Conservation (phyloP, 2,329 filamentous ascomycete genomes). For the Hymenoscyphus infarciens region DNA sequence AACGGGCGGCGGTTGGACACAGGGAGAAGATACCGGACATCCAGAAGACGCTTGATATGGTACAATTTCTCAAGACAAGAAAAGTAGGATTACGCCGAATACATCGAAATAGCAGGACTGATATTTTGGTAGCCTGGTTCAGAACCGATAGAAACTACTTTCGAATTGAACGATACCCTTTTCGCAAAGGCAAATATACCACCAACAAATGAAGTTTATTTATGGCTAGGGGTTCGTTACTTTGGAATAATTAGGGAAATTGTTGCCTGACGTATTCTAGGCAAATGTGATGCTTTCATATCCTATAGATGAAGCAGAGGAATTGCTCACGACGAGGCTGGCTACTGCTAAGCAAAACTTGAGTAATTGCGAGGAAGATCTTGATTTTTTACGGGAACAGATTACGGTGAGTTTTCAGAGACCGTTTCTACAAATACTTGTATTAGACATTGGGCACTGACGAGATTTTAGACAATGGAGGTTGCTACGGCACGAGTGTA, state of each 20-base stretch:
- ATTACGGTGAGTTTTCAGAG: slow-evolving; percentile 67
- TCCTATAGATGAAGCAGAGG: slow-evolving; percentile 81
- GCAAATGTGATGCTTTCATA: slow-evolving; percentile 98
- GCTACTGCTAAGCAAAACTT: slow-evolving; percentile 74
- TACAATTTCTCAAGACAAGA: slow-evolving; percentile 75
- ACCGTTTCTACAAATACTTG: not conserved
- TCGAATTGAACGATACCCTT: slow-evolving; percentile 94
- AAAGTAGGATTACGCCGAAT: slow-evolving; percentile 49
- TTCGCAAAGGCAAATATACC: slow-evolving; percentile 84
- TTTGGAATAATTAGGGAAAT: not conserved
- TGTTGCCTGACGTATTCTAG: slow-evolving; percentile 40
- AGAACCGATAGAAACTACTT: slow-evolving; percentile 83
- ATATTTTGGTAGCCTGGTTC: slow-evolving; percentile 35
- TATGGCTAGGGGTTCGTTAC: slow-evolving; percentile 84
- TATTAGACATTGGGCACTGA: slow-evolving; percentile 12
- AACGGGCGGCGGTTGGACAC: slow-evolving; percentile 74
- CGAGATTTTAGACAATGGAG: slow-evolving; percentile 57
- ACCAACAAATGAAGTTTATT: slow-evolving; percentile 84
- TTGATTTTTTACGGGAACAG: slow-evolving; percentile 93
- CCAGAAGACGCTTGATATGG: slow-evolving; percentile 89
- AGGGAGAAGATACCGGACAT: slow-evolving; percentile 97
- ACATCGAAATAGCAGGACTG: slow-evolving; percentile 14
- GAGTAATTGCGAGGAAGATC: slow-evolving; percentile 88
- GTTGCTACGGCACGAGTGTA: slow-evolving; percentile 96
- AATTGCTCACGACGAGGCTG: slow-evolving; percentile 73